Percentiles rank a stretch among this genome's conserved stretches.
Evolutionary conservation across 2,329 filamentous ascomycete species (phyloP).

Genomic region (Fusarium falciforme): DNA sequence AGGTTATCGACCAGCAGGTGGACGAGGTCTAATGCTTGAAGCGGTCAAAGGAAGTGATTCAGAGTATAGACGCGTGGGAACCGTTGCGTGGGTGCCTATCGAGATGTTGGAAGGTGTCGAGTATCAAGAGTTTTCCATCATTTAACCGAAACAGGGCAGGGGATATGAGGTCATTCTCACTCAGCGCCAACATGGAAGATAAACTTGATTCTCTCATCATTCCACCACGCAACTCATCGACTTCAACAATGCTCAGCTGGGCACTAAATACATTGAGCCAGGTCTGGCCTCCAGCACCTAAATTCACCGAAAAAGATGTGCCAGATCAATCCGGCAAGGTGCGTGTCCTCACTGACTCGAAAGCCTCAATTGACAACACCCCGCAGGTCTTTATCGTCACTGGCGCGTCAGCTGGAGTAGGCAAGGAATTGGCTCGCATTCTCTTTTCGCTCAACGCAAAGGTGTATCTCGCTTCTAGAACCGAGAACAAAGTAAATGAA

Average conservation of each 20-base stretch:
- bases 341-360: neutral
- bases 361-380: neutral
- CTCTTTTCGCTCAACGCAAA: slow-evolving; percentile 63
- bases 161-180: neutral
- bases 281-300: neutral
- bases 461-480: slow-evolving; percentile 64
- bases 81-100: neutral
- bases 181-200: neutral
- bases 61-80: neutral
- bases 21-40: neutral
- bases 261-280: neutral
- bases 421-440: slow-evolving; percentile 61
- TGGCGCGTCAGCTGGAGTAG: slow-evolving; percentile 53
- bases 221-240: neutral
- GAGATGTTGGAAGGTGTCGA: neutral
- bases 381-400: slow-evolving; percentile 62
- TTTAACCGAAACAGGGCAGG: neutral
- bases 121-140: neutral
- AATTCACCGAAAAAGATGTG: neutral
- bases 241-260: neutral
- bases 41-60: neutral
- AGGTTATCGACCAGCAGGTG: neutral
- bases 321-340: neutral
- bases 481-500: slow-evolving; percentile 51
- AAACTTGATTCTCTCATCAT: neutral